A percentile compares a stretch with the other conserved stretches of the same genome.
Conservation (phyloP, 1,284 basidiomycete genomes). For the Apiotrichum veenhuisii region DNA sequence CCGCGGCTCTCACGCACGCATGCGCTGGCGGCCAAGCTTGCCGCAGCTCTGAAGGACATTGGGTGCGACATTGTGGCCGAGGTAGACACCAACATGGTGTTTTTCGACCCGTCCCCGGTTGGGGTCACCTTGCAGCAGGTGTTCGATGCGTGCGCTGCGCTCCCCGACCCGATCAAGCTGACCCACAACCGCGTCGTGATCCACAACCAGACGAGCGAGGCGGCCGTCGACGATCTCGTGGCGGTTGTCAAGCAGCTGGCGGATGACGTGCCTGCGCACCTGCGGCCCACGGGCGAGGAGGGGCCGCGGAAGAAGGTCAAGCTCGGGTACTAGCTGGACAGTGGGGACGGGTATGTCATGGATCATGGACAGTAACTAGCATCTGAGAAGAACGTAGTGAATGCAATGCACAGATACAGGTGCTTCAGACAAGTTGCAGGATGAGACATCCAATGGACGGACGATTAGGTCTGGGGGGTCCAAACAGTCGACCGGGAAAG, state of each 20-base stretch:
- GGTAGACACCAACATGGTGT: slow-evolving; percentile 91
- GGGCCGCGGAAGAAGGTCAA: too few relatives aligned
- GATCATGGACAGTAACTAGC: too few relatives aligned
- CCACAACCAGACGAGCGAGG: slow-evolving; percentile 79
- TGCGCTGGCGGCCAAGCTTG: slow-evolving; percentile 65
- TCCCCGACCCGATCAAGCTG: slow-evolving; percentile 67
- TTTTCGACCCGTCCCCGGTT: slow-evolving; percentile 72
- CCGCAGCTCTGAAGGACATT: slow-evolving; percentile 65
- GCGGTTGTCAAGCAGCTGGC: slow-evolving; percentile 35
- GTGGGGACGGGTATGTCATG: too few relatives aligned
- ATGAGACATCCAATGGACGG: too few relatives aligned
- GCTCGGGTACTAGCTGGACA: too few relatives aligned
- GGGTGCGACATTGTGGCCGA: slow-evolving; percentile 70
- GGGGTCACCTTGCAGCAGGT: slow-evolving; percentile 66
- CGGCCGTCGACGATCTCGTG: slow-evolving; percentile 59
- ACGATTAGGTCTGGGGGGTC: too few relatives aligned
- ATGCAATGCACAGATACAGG: too few relatives aligned
- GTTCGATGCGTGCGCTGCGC: slow-evolving; percentile 58
- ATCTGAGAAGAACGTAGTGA: too few relatives aligned
- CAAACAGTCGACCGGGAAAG: too few relatives aligned
- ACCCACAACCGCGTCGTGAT: slow-evolving; percentile 63
- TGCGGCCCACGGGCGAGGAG: slow-evolving; percentile 2
- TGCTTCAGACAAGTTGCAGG: too few relatives aligned
- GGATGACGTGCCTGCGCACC: too few relatives aligned
- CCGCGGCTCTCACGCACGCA: slow-evolving; percentile 73